A percentile compares a stretch with the other conserved stretches of the same genome.
Conservation (phyloP, 208 protist species). For the Angomonas ambiguus region DNA sequence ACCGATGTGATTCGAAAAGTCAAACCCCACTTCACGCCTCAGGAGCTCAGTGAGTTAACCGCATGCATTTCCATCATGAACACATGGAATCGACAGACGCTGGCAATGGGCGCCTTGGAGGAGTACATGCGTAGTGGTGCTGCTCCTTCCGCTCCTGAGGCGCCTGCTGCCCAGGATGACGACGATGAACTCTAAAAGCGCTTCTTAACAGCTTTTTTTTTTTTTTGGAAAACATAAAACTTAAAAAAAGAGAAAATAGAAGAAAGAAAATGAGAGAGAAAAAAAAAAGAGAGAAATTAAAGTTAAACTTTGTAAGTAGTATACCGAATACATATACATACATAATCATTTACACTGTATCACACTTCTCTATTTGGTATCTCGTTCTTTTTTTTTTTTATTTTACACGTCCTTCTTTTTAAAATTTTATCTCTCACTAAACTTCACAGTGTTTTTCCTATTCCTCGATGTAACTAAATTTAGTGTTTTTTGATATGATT, state of each 20-base stretch:
- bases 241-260: too few species aligned
- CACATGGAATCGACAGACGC: neutral
- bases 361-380: too few species aligned
- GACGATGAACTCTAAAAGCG: too few species aligned
- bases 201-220: neutral
- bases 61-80: neutral
- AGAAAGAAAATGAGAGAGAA: neutral
- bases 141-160: too few species aligned
- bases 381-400: slow-evolving; percentile 2
- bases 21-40: neutral
- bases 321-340: too few species aligned
- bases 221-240: neutral
- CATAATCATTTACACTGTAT: too few species aligned
- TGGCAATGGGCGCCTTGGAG: neutral
- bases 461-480: neutral
- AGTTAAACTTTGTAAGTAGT: too few species aligned
- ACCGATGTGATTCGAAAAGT: neutral
- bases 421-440: neutral
- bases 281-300: too few species aligned
- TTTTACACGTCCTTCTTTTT: neutral
- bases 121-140: neutral
- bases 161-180: too few species aligned
- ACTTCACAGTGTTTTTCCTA: neutral
- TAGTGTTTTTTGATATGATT: neutral
- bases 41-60: neutral